phyloP scores from a whole-genome alignment of 2,329 filamentous ascomycete species.

The Botrytis galanthina region DNA sequence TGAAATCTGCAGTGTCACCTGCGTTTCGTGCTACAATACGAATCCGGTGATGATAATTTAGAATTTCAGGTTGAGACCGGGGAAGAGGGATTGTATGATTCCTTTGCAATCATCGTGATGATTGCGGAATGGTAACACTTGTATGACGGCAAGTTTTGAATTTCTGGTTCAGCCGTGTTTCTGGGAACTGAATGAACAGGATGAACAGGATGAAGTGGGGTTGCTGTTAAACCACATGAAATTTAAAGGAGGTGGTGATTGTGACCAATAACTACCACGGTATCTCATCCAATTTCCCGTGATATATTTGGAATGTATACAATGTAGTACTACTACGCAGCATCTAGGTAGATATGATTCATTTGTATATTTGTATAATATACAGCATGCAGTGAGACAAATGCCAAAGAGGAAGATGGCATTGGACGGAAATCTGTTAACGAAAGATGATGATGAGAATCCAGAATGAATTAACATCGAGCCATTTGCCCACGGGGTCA shows the following conservation, averaged over 20 bases:
- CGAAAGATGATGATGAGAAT: neutral
- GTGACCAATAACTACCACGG: neutral
- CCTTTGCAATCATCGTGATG: neutral
- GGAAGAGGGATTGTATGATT: constrained; percentile 1
- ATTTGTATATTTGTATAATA: neutral
- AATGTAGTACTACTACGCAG: constrained; percentile 8
- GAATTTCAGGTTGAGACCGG: neutral
- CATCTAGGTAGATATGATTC: neutral
- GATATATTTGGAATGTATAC: neutral
- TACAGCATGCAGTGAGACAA: neutral
- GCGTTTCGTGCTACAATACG: neutral
- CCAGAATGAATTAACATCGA: constrained; percentile 19
- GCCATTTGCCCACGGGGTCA: constrained; percentile 25
- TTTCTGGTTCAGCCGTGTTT: constrained; percentile 13
- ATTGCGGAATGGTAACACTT: constrained; percentile 6
- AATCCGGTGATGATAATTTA: neutral
- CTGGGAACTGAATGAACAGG: neutral
- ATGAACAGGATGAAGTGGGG: neutral
- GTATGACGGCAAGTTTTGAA: neutral
- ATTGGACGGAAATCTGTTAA: neutral
- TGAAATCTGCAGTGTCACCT: constrained; percentile 14
- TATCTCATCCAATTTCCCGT: neutral
- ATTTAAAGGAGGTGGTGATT: neutral
- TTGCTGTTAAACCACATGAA: neutral
- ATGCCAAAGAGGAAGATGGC: neutral